These are phyloP conservation scores for Quercus phellos DNA, from an alignment of 331 rosid species.

Conservation along the genomic window DNA sequence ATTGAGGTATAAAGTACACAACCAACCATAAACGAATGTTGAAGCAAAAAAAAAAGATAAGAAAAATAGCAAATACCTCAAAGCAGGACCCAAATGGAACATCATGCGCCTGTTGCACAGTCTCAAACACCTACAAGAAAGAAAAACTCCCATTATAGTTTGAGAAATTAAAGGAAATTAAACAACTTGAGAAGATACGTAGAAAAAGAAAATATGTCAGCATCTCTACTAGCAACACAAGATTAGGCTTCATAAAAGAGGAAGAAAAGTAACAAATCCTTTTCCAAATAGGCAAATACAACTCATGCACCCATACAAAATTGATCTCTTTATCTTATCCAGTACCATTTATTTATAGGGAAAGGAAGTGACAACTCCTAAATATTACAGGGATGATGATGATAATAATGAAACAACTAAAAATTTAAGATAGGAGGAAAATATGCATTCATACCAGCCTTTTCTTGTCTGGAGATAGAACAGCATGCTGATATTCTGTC, in stretches of 20 bases:
- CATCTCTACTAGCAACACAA: not conserved
- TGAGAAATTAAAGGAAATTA: not conserved
- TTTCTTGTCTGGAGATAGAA: conserved; percentile 66
- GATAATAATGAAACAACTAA: too few relatives aligned
- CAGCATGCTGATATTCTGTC: conserved; percentile 94
- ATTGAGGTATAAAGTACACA: not conserved
- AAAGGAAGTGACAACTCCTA: too few relatives aligned
- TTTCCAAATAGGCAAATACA: not conserved
- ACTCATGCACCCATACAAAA: not conserved
- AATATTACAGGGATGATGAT: too few relatives aligned
- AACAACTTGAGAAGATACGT: not conserved
- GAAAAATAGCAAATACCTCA: conserved; percentile 53
- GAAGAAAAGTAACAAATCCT: not conserved
- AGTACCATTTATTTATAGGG: not conserved
- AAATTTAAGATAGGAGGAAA: not conserved
- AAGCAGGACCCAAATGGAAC: conserved; percentile 93
- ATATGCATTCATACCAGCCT: conserved; percentile 52
- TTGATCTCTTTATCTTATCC: not conserved
- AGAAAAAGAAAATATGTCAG: not conserved
- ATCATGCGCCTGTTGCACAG: conserved; percentile 95
- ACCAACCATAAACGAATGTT: not conserved
- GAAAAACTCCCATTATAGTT: conserved; percentile 13
- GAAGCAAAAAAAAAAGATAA: conserved; percentile 2
- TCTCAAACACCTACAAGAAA: conserved; percentile 73
- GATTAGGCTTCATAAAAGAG: not conserved